These are phyloP conservation scores for Labyrinthula sp. DNA, from an alignment of 352 stramenopile species.

Conservation along the genomic window DNA sequence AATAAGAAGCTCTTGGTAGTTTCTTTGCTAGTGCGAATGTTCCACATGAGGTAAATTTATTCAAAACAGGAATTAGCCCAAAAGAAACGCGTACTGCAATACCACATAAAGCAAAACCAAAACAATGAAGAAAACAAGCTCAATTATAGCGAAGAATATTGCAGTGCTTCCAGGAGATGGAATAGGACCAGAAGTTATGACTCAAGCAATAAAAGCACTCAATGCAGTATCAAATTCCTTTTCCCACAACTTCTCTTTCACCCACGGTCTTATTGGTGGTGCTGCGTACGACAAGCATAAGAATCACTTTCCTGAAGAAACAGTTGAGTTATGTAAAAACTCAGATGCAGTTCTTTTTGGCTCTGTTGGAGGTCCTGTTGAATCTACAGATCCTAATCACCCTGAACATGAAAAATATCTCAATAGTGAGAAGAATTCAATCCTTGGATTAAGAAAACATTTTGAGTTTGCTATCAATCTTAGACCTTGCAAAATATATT, in stretches of 20 bases:
- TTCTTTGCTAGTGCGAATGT: too few species aligned
- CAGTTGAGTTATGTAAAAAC: slow-evolving; percentile 63
- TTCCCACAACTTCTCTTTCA: slow-evolving; percentile 70
- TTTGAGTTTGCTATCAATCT: slow-evolving; percentile 93
- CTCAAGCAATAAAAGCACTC: slow-evolving; percentile 53
- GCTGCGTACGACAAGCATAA: slow-evolving; percentile 69
- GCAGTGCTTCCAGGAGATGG: slow-evolving; percentile 86
- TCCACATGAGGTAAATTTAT: too few species aligned
- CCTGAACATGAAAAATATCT: too few species aligned
- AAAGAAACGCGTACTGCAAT: too few species aligned
- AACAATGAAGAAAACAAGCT: too few species aligned
- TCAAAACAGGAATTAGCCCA: too few species aligned
- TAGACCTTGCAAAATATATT: slow-evolving; percentile 86
- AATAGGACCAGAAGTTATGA: slow-evolving; percentile 94
- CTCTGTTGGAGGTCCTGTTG: slow-evolving; percentile 80
- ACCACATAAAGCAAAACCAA: too few species aligned
- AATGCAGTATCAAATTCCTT: slow-evolving; percentile 36
- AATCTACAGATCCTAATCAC: slow-evolving; percentile 65
- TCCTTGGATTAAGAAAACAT: slow-evolving; percentile 88
- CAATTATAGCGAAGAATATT: too few species aligned
- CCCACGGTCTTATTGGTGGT: slow-evolving; percentile 78
- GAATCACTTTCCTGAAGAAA: slow-evolving; percentile 73
- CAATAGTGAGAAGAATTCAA: slow-evolving; percentile 69
- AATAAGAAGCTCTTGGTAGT: too few species aligned
- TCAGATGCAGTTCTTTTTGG: slow-evolving; percentile 79